Base-by-base conservation (phyloP, 768 basidiomycete species). In the Lentinula edodes region DNA sequence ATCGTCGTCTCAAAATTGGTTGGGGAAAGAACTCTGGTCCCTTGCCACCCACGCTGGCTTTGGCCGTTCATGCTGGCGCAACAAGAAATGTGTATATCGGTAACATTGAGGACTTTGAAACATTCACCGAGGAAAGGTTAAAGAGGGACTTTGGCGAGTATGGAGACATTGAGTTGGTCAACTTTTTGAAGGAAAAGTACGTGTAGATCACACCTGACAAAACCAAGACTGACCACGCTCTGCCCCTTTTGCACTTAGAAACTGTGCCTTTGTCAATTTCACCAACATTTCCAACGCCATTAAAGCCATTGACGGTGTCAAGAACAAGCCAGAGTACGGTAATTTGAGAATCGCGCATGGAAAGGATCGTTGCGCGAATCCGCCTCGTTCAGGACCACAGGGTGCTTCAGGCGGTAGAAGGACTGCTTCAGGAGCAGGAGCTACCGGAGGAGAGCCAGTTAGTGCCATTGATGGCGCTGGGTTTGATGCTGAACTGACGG, bases 21-120 rank as follows among this genome's bases (percentile, higher is more conserved):
- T 99, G 96, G 97, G 96, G 96, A 61, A 98, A 96, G 83, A 91
- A 91, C 69, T 88, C 93, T 15, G 95, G 94, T 5, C 89, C 94
- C 16, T 79, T 96, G 15, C 83, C 88, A 16, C 90, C 95, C 15
- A 83, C 87, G 2, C 80, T 97, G 42, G 90, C 93, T 34, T 81
- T 95, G 64, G 91, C 93, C 0, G 91, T 99, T 2, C 92, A 95
- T 71, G 83, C 87, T 0, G 97, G 97, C 18, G 94, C 96, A 1
- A 97, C 94, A 13, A 83, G 97, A 61, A 99, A 98, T 70, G 95
- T 99, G 54, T 99, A 98, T 74, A 86, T 98, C 53, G 95, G 95
- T 6, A 92, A 90, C 68, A 88, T 99, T 48, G 93, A 95, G 68
- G 96, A 99, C 78, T 97, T 95, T 69, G 96, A 97, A 65, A 79